These are phyloP conservation scores for Podila epigama DNA, from an alignment of 192 early-diverging fungal genomes.

Conservation along the genomic window DNA sequence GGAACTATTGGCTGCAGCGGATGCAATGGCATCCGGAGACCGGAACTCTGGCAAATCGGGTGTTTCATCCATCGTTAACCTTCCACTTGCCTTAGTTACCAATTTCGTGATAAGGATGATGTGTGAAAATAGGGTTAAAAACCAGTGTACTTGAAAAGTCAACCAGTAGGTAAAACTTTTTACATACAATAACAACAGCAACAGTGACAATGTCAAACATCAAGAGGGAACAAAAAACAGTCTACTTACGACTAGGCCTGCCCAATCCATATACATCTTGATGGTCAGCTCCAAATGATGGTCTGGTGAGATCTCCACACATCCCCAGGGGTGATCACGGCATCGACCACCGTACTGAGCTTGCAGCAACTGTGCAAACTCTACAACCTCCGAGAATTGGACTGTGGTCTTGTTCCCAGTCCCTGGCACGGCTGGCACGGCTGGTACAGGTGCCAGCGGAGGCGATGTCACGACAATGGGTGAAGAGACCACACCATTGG, in stretches of 20 bases:
- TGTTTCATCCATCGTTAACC: conserved; percentile 40
- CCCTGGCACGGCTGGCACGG: not conserved
- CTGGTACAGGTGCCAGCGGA: not conserved
- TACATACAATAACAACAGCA: no score
- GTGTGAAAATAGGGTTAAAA: not conserved
- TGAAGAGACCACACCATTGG: conserved; percentile 39
- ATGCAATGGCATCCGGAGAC: not conserved
- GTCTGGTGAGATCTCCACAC: conserved; percentile 29
- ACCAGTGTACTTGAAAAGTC: no score
- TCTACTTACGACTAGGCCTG: conserved; percentile 32
- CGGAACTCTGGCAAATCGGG: conserved; percentile 39
- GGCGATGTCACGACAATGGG: conserved; percentile 11
- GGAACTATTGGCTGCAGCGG: not conserved
- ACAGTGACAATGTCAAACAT: not conserved
- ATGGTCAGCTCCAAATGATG: conserved; percentile 43
- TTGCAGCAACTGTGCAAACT: conserved; percentile 34
- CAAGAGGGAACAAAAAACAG: not conserved
- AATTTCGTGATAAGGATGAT: not conserved
- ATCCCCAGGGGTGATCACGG: conserved; percentile 36
- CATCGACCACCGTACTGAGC: conserved; percentile 28
- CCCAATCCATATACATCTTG: conserved; percentile 53
- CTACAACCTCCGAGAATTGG: conserved; percentile 44
- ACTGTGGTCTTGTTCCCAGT: conserved; percentile 17
- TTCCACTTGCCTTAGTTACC: conserved; percentile 24
- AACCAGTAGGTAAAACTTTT: no score